Percentiles rank a stretch among this genome's conserved stretches.
Conservation (phyloP, 768 basidiomycete genomes). For the Mycena epipterygia region DNA sequence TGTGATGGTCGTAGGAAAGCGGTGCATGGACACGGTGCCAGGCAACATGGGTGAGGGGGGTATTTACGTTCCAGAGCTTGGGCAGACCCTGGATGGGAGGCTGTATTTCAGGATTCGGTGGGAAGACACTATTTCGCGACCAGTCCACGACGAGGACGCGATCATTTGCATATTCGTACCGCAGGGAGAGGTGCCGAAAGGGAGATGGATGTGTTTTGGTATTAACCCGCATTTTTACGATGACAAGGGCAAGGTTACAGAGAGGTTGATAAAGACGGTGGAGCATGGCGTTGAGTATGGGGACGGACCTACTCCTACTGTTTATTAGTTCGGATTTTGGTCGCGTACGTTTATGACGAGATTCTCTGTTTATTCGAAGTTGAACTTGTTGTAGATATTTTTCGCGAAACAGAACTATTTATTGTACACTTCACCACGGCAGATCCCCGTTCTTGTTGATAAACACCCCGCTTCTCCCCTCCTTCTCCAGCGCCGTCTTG, state of each 20-base stretch:
- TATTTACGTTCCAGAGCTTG: background rate
- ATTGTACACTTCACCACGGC: no score
- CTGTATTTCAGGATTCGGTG: background rate
- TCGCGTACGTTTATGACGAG: no score
- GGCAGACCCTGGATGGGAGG: background rate
- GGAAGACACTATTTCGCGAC: background rate
- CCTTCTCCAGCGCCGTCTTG: background rate
- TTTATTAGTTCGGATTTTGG: no score
- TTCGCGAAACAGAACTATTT: no score
- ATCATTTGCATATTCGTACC: constrained; percentile 1
- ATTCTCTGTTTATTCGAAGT: no score
- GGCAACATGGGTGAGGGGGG: background rate
- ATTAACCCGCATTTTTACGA: background rate
- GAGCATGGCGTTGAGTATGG: constrained; percentile 5
- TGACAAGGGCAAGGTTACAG: constrained; percentile 8
- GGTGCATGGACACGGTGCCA: background rate
- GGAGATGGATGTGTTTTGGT: background rate
- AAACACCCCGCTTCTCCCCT: background rate
- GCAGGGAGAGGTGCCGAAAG: background rate
- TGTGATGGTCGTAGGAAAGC: background rate
- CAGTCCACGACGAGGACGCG: background rate
- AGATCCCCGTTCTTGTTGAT: background rate
- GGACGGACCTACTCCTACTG: no score
- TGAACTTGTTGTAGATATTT: no score
- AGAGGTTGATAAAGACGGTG: constrained; percentile 7